Conservation (phyloP, 306 rosid genomes). For the Cucurbita argyrosperma region DNA sequence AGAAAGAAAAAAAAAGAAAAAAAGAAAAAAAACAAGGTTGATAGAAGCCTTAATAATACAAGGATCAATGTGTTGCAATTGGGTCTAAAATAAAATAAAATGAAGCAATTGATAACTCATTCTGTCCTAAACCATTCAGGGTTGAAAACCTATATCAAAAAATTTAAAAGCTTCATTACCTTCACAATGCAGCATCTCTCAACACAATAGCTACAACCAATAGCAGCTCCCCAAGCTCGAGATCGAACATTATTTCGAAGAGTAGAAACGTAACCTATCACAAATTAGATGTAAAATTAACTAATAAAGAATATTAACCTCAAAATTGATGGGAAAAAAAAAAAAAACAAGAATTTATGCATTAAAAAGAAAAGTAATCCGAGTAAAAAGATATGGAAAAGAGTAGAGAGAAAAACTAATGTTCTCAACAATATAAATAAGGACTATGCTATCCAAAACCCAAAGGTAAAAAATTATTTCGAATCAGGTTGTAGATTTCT, state of each 20-base stretch:
- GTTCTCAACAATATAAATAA: not conserved
- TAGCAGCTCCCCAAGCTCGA: slow-evolving; percentile 99
- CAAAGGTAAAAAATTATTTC: not conserved
- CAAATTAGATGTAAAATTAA: slow-evolving; percentile 11
- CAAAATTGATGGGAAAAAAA: not conserved
- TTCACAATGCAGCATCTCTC: slow-evolving; percentile 90
- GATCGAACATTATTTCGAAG: slow-evolving; percentile 90
- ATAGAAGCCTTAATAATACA: slow-evolving; percentile 8
- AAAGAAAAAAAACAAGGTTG: not conserved
- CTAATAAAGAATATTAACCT: too few species aligned
- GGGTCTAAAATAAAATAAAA: not conserved
- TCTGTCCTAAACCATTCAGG: not conserved
- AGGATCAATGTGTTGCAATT: not conserved
- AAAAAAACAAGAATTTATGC: not conserved
- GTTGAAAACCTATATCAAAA: not conserved
- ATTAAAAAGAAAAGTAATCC: not conserved
- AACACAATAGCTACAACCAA: slow-evolving; percentile 84
- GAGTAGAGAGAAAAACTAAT: not conserved
- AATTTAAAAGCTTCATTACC: slow-evolving; percentile 24
- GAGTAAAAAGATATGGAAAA: not conserved
- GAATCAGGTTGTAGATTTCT: not conserved
- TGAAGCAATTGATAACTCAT: not conserved
- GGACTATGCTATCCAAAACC: not conserved
- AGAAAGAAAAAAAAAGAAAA: not conserved
- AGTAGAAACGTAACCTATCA: slow-evolving; percentile 74